These are phyloP conservation scores for Iris pallida DNA, from an alignment of 116 monocot genomes.

Conservation along the genomic window DNA sequence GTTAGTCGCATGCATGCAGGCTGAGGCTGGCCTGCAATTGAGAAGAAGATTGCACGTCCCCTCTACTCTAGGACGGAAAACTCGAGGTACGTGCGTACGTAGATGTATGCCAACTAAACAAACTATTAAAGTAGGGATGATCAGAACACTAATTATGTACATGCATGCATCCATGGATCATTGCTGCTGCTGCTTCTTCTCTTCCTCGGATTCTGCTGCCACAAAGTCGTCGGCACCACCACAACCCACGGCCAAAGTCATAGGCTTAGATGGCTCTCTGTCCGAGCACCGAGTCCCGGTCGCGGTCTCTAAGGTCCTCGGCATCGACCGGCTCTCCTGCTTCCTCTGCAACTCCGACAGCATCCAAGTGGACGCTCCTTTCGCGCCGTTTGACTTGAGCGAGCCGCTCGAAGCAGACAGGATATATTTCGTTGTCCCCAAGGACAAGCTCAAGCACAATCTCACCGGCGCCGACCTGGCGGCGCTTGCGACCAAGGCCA, in stretches of 20 bases:
- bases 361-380: not conserved
- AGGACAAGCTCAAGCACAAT: not conserved
- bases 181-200: too few species aligned
- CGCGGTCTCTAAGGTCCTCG: not conserved
- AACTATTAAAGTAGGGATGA: too few species aligned
- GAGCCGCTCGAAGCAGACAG: too few species aligned
- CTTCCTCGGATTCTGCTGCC: not conserved
- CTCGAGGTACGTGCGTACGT: too few species aligned
- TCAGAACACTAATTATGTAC: too few species aligned
- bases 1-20: too few species aligned
- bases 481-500: not conserved
- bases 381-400: not conserved
- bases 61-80: too few species aligned
- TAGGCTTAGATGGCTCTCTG: not conserved
- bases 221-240: too few species aligned
- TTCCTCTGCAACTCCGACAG: slow-evolving; percentile 9
- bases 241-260: slow-evolving; percentile 1
- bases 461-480: slow-evolving; percentile 2
- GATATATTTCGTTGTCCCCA: not conserved
- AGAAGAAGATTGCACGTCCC: too few species aligned
- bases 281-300: not conserved
- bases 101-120: too few species aligned
- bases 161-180: not conserved
- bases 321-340: not conserved
- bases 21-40: too few species aligned